Percentiles rank a stretch among this genome's conserved stretches.
These are phyloP conservation scores for Pilatotrama ljubarskyi DNA, from an alignment of 768 basidiomycete species.

Conservation along the genomic window DNA sequence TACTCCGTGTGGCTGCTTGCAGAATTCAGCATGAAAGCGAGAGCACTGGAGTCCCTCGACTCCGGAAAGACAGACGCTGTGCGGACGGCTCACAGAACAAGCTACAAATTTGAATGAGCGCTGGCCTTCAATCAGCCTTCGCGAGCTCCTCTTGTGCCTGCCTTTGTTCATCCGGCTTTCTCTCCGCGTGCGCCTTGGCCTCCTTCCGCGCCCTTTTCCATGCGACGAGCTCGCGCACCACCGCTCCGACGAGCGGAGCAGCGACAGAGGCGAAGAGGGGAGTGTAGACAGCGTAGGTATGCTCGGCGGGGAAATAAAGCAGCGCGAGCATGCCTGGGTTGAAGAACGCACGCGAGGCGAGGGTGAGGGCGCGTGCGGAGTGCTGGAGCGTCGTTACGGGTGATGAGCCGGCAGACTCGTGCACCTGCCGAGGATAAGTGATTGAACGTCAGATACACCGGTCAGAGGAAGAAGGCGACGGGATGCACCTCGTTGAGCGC, in stretches of 20 bases:
- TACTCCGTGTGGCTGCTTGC: too few species aligned
- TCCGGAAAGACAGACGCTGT: too few species aligned
- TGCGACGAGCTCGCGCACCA: slow-evolving; percentile 67
- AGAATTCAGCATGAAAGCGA: too few species aligned
- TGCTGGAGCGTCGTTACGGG: slow-evolving; percentile 49
- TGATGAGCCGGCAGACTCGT: slow-evolving; percentile 32
- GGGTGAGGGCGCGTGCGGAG: slow-evolving; percentile 61
- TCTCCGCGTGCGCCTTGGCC: neutral
- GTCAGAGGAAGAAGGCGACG: slow-evolving; percentile 23
- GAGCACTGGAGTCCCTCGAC: too few species aligned
- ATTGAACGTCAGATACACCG: slow-evolving; percentile 27
- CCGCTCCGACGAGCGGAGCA: slow-evolving; percentile 77
- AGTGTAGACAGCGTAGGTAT: slow-evolving; percentile 95
- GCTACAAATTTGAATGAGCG: too few species aligned
- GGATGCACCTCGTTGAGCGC: slow-evolving; percentile 71
- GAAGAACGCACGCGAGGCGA: slow-evolving; percentile 89
- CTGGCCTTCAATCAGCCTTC: neutral
- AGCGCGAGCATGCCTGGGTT: slow-evolving; percentile 95
- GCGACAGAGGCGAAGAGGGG: slow-evolving; percentile 91
- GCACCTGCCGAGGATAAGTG: slow-evolving; percentile 30
- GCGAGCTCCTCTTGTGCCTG: neutral
- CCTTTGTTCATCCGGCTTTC: neutral
- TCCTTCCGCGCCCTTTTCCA: slow-evolving; percentile 44
- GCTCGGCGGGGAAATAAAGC: slow-evolving; percentile 96
- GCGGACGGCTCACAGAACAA: too few species aligned